phyloP scores from a whole-genome alignment of 306 rosid genomes.

The Cicer yamashitae region DNA sequence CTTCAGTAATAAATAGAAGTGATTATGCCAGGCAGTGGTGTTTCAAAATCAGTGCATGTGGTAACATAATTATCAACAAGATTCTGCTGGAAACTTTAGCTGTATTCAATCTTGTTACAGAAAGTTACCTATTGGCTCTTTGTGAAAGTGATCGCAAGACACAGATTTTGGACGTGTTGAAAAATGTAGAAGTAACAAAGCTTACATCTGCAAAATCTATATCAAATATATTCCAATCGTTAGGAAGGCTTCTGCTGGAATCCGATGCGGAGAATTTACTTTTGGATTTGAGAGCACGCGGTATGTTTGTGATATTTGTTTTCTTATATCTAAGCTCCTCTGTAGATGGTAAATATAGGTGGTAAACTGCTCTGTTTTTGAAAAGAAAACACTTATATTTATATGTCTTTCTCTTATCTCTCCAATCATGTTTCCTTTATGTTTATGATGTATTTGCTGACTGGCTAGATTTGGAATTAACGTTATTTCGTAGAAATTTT shows the following conservation, averaged over 20 bases:
- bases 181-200: constrained; percentile 62
- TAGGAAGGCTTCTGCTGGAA: constrained; percentile 71
- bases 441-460: constrained; percentile 8
- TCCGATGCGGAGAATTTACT: constrained; percentile 65
- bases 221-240: constrained; percentile 58
- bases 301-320: constrained; percentile 54
- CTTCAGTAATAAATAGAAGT: constrained; percentile 31
- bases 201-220: constrained; percentile 53
- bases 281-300: constrained; percentile 57
- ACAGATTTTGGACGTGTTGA: constrained; percentile 66
- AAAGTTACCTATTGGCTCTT: constrained; percentile 76
- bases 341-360: constrained; percentile 35
- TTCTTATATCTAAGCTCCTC: constrained; percentile 41
- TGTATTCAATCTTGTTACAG: constrained; percentile 58
- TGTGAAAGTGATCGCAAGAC: constrained; percentile 68
- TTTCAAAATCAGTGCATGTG: constrained; percentile 32
- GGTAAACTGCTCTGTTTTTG: constrained; percentile 29
- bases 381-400: background rate
- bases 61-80: constrained; percentile 7
- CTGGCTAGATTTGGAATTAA: constrained; percentile 31
- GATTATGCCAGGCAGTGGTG: constrained; percentile 17
- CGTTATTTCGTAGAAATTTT: background rate
- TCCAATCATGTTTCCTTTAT: constrained; percentile 4
- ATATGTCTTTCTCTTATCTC: constrained; percentile 8
- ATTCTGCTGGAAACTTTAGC: constrained; percentile 36